A percentile compares a stretch with the other conserved stretches of the same genome.
Conservation (phyloP, 78 protist genomes). For the Dictyostelium purpureum region DNA sequence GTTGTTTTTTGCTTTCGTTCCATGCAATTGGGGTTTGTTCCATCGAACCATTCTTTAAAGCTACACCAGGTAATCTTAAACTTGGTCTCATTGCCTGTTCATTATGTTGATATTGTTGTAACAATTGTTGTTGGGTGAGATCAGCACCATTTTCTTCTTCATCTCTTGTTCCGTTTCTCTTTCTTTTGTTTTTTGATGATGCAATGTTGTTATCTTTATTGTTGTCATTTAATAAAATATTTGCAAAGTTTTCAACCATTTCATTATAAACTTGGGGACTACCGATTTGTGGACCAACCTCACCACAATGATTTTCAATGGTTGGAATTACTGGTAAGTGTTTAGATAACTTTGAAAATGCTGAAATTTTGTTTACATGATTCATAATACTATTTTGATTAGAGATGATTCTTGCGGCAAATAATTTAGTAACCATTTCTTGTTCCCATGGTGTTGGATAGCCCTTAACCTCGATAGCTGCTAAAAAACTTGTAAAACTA, state of each 20-base stretch:
- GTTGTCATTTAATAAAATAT: neutral
- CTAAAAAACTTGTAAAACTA: constrained; percentile 22
- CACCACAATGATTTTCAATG: neutral
- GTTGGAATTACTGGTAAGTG: constrained; percentile 56
- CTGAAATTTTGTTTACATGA: neutral
- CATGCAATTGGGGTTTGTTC: constrained; percentile 23
- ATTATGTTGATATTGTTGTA: neutral
- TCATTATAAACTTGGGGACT: neutral
- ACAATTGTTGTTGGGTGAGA: neutral
- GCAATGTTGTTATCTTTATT: neutral
- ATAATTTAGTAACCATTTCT: constrained; percentile 25
- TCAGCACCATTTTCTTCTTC: neutral
- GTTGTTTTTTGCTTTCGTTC: constrained; percentile 44
- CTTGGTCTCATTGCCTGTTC: neutral
- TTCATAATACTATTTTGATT: constrained; percentile 40
- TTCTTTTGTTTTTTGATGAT: neutral
- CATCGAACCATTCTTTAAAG: neutral
- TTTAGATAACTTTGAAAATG: neutral
- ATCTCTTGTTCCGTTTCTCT: neutral
- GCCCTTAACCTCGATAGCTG: constrained; percentile 18
- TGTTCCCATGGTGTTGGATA: constrained; percentile 1
- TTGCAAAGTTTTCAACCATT: constrained; percentile 41
- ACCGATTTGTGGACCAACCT: neutral
- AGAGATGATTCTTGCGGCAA: constrained; percentile 64
- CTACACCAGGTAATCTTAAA: neutral